Evolutionary conservation across 1,284 basidiomycete genomes (phyloP).

Genomic region (Rhodotorula sp.): DNA sequence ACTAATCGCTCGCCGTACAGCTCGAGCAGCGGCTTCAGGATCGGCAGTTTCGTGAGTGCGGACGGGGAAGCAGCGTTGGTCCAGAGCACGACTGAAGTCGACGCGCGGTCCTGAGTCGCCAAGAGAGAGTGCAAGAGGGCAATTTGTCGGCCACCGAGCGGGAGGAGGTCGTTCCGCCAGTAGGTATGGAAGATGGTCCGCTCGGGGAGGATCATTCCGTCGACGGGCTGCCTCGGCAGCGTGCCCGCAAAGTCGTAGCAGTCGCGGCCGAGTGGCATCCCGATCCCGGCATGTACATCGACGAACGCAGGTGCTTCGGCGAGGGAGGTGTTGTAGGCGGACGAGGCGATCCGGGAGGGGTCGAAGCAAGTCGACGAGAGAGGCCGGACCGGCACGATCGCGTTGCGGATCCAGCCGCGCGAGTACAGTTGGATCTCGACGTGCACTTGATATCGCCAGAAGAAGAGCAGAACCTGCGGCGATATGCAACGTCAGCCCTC

Average conservation of each 20-base stretch:
- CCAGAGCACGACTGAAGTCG: conserved; percentile 75
- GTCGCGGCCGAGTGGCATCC: conserved; percentile 71
- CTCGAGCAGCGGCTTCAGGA: conserved; percentile 60
- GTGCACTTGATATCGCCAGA: conserved; percentile 71
- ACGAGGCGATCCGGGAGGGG: conserved; percentile 58
- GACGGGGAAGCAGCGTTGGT: conserved; percentile 58
- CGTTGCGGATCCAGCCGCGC: conserved; percentile 67
- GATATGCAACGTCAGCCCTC: not conserved
- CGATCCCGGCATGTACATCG: conserved; percentile 73
- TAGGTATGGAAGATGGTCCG: conserved; percentile 75
- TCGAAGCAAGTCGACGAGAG: conserved; percentile 71
- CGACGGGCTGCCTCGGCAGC: conserved; percentile 51
- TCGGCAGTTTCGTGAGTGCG: conserved; percentile 44
- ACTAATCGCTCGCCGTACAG: conserved; percentile 69
- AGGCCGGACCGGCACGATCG: conserved; percentile 63
- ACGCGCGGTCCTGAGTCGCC: conserved; percentile 72
- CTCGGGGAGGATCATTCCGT: conserved; percentile 53
- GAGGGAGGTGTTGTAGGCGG: conserved; percentile 66
- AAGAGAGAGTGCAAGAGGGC: conserved; percentile 86
- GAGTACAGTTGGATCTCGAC: conserved; percentile 75
- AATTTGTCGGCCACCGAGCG: conserved; percentile 75
- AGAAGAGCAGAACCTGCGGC: conserved; percentile 53
- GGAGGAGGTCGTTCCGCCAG: conserved; percentile 79
- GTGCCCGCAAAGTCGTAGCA: conserved; percentile 86
- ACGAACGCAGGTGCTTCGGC: conserved; percentile 61